Percentiles rank a stretch among this genome's conserved stretches.
Conservation (phyloP, 495 filamentous ascomycete species). For the Penicillium cosmopolitanum region DNA sequence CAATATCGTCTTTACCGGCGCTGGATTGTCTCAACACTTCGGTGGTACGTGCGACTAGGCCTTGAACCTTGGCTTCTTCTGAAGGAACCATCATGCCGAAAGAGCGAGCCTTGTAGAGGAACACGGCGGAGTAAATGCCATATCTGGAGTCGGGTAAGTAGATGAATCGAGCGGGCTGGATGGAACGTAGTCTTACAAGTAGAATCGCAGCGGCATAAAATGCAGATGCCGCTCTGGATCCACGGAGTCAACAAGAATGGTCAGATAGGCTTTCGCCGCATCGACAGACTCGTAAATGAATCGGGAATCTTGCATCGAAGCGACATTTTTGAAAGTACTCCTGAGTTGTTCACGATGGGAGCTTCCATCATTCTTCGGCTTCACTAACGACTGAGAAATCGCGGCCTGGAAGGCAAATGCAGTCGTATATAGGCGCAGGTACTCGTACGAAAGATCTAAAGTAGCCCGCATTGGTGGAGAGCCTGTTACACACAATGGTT, state of each 20-base stretch:
- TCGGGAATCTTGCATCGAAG: slow-evolving; percentile 61
- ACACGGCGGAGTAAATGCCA: slow-evolving; percentile 60
- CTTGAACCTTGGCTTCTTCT: slow-evolving; percentile 57
- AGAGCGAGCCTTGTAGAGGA: slow-evolving; percentile 60
- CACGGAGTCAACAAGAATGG: slow-evolving; percentile 57
- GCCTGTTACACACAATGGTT: slow-evolving; percentile 34
- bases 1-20: slow-evolving; percentile 56
- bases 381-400: slow-evolving; percentile 60
- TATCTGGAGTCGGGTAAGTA: slow-evolving; percentile 34
- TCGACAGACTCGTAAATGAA: slow-evolving; percentile 68
- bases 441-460: slow-evolving; percentile 65
- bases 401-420: slow-evolving; percentile 70
- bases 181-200: slow-evolving; percentile 44
- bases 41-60: slow-evolving; percentile 55
- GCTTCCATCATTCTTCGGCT: slow-evolving; percentile 38
- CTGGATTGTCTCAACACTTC: slow-evolving; percentile 55
- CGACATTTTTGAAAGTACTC: slow-evolving; percentile 55
- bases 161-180: not conserved
- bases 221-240: slow-evolving; percentile 58
- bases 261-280: slow-evolving; percentile 62
- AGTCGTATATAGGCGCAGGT: slow-evolving; percentile 65
- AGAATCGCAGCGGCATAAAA: slow-evolving; percentile 64
- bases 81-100: slow-evolving; percentile 55
- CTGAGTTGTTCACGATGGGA: slow-evolving; percentile 48
- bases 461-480: slow-evolving; percentile 60